Conservation (phyloP, 2,329 filamentous ascomycete genomes). For the Cytospora chrysosperma region DNA sequence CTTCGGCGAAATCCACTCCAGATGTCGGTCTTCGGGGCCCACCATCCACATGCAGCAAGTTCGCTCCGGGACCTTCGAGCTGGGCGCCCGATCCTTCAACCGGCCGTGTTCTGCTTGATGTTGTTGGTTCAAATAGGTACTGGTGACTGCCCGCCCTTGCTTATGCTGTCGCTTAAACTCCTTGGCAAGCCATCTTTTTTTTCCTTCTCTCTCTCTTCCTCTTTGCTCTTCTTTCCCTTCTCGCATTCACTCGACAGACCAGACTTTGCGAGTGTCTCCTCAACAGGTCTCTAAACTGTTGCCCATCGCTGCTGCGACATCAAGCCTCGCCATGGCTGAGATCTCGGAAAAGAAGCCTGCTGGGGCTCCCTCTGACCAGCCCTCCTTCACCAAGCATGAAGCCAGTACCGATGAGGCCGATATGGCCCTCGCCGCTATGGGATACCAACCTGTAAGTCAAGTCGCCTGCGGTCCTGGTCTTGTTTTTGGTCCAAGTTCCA, state of each 20-base stretch:
- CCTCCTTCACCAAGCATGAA: slow-evolving; percentile 4
- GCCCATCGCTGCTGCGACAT: too few relatives aligned
- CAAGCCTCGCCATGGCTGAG: slow-evolving; percentile 10
- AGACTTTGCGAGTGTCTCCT: neutral
- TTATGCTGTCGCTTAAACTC: neutral
- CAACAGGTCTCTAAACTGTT: neutral
- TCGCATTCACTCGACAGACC: neutral
- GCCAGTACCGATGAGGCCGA: slow-evolving; percentile 30
- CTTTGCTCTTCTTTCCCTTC: too few relatives aligned
- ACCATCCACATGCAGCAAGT: neutral
- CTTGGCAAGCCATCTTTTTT: too few relatives aligned
- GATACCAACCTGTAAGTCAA: slow-evolving; percentile 37
- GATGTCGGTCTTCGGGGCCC: neutral
- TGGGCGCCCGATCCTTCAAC: neutral
- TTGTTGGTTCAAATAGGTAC: neutral
- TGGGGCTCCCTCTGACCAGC: neutral
- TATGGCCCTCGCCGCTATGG: slow-evolving; percentile 37
- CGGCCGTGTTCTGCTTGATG: neutral
- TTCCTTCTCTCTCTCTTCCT: too few relatives aligned
- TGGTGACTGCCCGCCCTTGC: neutral
- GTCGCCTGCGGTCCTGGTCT: neutral
- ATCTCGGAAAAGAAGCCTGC: slow-evolving; percentile 8
- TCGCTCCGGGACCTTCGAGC: neutral
- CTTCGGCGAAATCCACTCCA: neutral
- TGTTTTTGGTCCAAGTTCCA: too few relatives aligned